Evolutionary conservation across 768 basidiomycete genomes (phyloP), one percentile per base, ranked within the genome.

Genomic region (Neoboletus magnificus): DNA sequence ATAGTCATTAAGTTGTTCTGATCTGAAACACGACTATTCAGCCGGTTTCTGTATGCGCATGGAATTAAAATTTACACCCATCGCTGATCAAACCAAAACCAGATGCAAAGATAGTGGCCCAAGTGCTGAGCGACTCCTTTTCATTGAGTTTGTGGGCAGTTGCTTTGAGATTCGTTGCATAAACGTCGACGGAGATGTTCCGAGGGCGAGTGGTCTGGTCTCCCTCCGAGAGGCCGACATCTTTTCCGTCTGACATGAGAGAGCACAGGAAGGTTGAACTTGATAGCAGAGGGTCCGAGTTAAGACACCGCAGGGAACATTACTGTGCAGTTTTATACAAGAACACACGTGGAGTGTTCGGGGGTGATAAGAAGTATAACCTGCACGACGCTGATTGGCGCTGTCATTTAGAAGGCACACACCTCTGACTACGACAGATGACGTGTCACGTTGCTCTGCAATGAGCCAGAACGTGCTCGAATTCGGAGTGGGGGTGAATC

Each of bases 1-100:
- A 86, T 82, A 0, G 85, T 85, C 84, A 86, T 85, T 27, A 86
- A 69, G 60, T 83, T 85, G 66, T 87, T 87, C 65, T 87, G 83
- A 65, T 86, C 84, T 85, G 62, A 41, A 59, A 29, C 30, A 41
- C 36, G 41, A 27, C 44, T 50, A 23, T 45, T 60, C 45, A 60
- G 22, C 18, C n/a, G 18, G 39, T 53, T 54, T 40, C 35, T 48
- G 52, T 16, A 27, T 9, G 29, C 53, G 42, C 15, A 55, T 39
- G 50, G 20, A 27, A 50, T 36, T 23, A 37, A 6, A 47, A 70
- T 69, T 64, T 63, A 82, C 83, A 82, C 45, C 84, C 83, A 71
- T 85, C 84, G 48, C 78, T 80, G 61, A 87, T 83, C 35, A 88
- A 72, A 29, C 85, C 86, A 63, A 83, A 85, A 4, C 82, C 86